phyloP scores from a whole-genome alignment of 768 basidiomycete species.

The Coprinellus aureogranulatus region DNA sequence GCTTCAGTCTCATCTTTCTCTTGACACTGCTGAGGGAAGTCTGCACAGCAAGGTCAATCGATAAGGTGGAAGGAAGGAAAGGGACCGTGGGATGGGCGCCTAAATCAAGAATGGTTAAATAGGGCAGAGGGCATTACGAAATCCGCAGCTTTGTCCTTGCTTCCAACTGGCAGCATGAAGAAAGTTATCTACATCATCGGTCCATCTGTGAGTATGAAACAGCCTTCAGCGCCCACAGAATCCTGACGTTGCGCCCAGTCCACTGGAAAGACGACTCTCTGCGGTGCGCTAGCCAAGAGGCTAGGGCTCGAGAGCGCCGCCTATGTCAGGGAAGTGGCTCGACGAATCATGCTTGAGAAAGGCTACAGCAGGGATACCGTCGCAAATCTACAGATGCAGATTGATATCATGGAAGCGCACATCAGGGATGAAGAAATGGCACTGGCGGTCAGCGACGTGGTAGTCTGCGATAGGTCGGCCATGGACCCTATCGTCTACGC shows the following conservation, averaged over 20 bases:
- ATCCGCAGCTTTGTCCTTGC: slow-evolving; percentile 4
- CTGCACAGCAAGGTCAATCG: slow-evolving; percentile 10
- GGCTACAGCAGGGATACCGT: slow-evolving; percentile 56
- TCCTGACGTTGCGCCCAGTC: slow-evolving; percentile 33
- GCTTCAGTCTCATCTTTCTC: slow-evolving; percentile 8
- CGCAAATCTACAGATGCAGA: slow-evolving; percentile 56
- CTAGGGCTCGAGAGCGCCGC: slow-evolving; percentile 36
- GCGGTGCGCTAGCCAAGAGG: slow-evolving; percentile 45
- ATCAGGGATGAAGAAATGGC: slow-evolving; percentile 40
- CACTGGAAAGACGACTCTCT: slow-evolving; percentile 71
- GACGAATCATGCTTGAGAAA: slow-evolving; percentile 49
- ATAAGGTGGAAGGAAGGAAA: slow-evolving; percentile 8
- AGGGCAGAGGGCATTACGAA: background rate
- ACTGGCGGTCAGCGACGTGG: slow-evolving; percentile 22
- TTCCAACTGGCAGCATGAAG: slow-evolving; percentile 11
- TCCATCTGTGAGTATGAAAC: slow-evolving; percentile 40
- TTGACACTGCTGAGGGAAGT: background rate
- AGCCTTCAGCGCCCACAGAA: background rate
- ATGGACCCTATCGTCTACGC: slow-evolving; percentile 66
- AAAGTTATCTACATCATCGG: slow-evolving; percentile 47
- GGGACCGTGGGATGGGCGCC: slow-evolving; percentile 7
- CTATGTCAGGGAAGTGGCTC: slow-evolving; percentile 61
- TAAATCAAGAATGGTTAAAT: background rate
- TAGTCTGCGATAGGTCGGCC: slow-evolving; percentile 64
- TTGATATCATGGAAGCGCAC: slow-evolving; percentile 59